Base-by-base conservation (phyloP, 805 yeast species). In the Saccharomycopsis sp. region DNA sequence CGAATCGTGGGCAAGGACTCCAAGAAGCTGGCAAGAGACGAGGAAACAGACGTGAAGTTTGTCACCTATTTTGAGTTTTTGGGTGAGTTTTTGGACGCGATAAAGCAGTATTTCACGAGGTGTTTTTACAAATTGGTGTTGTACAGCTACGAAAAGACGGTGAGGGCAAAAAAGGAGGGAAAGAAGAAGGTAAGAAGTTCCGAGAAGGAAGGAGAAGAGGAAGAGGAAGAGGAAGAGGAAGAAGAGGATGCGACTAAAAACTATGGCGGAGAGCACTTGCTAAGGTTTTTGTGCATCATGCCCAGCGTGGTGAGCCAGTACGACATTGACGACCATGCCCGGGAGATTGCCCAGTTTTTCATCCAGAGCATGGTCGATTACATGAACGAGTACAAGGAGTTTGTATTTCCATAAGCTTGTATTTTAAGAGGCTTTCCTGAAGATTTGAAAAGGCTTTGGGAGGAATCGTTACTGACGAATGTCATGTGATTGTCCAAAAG, bases 221-320 rank as follows among this genome's bases (percentile, higher is more conserved):
- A 75, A 40, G 71, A n/a, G 27, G 27, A 25, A n/a, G n/a, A 25
- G 27, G 27, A 25, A n/a, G 27, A 25, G 27, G 27, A n/a, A n/a
- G 12, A 9, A 25, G 27, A 25, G 27, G 27, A n/a, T 9, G 27
- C 27, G 12, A n/a, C 27, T 10, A n/a, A 68, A 2, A 54, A 78
- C 1, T 89, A 88, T 53, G 95, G 96, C 0, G 67, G 79, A 1
- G 88, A 84, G 52, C 96, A 88, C 59, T 62, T 92, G 29, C 60
- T 88, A 46, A 65, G 98, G 50, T 61, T 89, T 43, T 64, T 87
- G 49, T 79, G 84, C 9, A 67, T 83, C 1, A 61, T 92, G 33
- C 97, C 98, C 0, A 17, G 16, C 12, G 2, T 39, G 17, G 26
- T 30, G 4, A 31, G 37, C 17, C 36, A 39, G 23, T 15, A 19